Evolutionary conservation across 2,329 filamentous ascomycete species (phyloP).

Genomic region (Epichloe amarillans): DNA sequence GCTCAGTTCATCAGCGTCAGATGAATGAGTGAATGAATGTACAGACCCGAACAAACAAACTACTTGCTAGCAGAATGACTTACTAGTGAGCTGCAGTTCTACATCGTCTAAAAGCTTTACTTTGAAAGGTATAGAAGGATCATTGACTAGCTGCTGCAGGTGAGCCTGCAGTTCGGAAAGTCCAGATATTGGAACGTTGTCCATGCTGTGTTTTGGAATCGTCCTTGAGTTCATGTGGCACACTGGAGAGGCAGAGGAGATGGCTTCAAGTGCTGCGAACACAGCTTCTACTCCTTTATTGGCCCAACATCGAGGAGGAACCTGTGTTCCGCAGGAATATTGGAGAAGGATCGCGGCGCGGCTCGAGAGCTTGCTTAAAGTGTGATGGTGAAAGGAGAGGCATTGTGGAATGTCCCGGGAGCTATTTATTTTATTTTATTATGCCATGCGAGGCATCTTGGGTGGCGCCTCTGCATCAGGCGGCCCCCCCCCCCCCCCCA

Average conservation of each 20-base stretch:
- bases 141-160: constrained; percentile 33
- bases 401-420: too few species aligned
- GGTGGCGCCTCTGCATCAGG: too few species aligned
- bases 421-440: too few species aligned
- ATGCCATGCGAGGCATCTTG: too few species aligned
- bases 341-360: too few species aligned
- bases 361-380: too few species aligned
- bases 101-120: constrained; percentile 44
- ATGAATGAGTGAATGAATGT: not conserved
- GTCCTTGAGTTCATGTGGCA: constrained; percentile 16
- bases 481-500: too few species aligned
- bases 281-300: too few species aligned
- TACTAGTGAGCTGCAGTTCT: constrained; percentile 44
- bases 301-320: too few species aligned
- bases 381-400: too few species aligned
- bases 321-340: too few species aligned
- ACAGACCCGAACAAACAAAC: not conserved
- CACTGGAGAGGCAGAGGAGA: not conserved
- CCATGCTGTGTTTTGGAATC: constrained; percentile 26
- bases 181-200: constrained; percentile 33
- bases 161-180: constrained; percentile 41
- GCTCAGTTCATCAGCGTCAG: not conserved
- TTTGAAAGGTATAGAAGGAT: constrained; percentile 29
- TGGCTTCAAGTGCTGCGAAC: too few species aligned
- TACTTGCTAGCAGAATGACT: not conserved